Evolutionary conservation across 345 rosid genomes (phyloP).

Genomic region (Hevea brasiliensis): DNA sequence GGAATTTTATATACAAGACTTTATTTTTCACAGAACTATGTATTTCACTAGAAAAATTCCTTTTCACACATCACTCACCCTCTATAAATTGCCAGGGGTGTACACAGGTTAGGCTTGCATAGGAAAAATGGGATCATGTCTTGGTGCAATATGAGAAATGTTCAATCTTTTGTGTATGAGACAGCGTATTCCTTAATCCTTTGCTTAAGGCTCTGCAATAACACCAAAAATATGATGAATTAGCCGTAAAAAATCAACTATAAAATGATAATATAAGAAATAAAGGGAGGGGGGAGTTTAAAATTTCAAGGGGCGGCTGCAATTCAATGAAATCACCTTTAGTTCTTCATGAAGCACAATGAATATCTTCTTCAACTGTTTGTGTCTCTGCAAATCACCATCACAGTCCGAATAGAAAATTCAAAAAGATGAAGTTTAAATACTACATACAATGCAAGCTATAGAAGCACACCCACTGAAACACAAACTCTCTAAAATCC

Average conservation of each 20-base stretch:
- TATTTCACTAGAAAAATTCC: neutral
- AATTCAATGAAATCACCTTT: constrained; percentile 40
- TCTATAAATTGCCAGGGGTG: neutral
- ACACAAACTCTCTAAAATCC: neutral
- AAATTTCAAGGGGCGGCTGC: too few species aligned
- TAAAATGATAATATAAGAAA: neutral
- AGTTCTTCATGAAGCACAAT: constrained; percentile 77
- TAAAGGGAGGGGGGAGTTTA: neutral
- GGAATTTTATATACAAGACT: neutral
- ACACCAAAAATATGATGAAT: constrained; percentile 13
- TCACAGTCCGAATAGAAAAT: neutral
- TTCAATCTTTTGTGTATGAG: constrained; percentile 43
- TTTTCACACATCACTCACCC: neutral
- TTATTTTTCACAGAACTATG: neutral
- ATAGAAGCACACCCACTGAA: neutral
- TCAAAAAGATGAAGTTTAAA: neutral
- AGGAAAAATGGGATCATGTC: neutral
- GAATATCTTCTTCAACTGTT: constrained; percentile 74
- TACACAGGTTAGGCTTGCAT: neutral
- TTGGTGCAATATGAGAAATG: neutral
- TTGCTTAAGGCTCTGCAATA: constrained; percentile 75
- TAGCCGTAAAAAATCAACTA: neutral
- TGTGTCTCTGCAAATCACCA: constrained; percentile 64
- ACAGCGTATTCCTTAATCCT: constrained; percentile 64
- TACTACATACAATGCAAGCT: neutral